phyloP scores from a whole-genome alignment of 2,329 filamentous ascomycete species.

The Penicillium glabrum region DNA sequence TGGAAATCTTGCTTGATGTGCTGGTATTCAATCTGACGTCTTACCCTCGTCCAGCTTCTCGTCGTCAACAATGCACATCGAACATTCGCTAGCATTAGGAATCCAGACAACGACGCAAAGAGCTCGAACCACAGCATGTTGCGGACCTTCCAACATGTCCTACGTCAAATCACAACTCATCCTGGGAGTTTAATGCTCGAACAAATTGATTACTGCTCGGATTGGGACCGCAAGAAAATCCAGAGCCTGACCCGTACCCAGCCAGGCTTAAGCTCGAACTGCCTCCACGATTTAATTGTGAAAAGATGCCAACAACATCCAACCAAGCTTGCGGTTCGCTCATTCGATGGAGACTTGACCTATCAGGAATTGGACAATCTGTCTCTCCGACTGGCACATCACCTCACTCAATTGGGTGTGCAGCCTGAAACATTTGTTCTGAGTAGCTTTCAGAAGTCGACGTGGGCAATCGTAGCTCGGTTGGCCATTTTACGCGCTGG shows the following conservation, averaged over 20 bases:
- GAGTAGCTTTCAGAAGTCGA: slow-evolving; percentile 20
- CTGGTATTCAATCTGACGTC: not conserved
- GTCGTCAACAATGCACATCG: not conserved
- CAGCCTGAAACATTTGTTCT: slow-evolving; percentile 14
- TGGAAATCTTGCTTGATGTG: rapidly evolving
- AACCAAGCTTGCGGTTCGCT: slow-evolving; percentile 3
- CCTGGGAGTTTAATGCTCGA: not conserved
- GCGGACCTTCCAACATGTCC: not conserved
- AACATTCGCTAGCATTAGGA: not conserved
- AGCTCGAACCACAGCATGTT: not conserved
- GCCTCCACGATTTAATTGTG: not conserved
- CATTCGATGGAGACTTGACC: slow-evolving; percentile 21
- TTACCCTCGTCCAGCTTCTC: not conserved
- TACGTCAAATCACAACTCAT: not conserved
- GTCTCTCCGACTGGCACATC: not conserved
- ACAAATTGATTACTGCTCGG: not conserved
- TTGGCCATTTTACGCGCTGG: slow-evolving; percentile 21
- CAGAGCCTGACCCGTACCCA: not conserved
- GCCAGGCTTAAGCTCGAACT: not conserved
- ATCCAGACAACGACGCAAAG: not conserved
- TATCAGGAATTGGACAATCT: slow-evolving; percentile 13
- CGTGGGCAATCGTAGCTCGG: slow-evolving; percentile 22
- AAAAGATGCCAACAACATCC: not conserved
- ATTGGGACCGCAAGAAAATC: not conserved
- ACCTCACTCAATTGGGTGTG: slow-evolving; percentile 17